These are phyloP conservation scores for Sporisorium scitamineum DNA, from an alignment of 1,284 basidiomycete genomes.

Conservation along the genomic window DNA sequence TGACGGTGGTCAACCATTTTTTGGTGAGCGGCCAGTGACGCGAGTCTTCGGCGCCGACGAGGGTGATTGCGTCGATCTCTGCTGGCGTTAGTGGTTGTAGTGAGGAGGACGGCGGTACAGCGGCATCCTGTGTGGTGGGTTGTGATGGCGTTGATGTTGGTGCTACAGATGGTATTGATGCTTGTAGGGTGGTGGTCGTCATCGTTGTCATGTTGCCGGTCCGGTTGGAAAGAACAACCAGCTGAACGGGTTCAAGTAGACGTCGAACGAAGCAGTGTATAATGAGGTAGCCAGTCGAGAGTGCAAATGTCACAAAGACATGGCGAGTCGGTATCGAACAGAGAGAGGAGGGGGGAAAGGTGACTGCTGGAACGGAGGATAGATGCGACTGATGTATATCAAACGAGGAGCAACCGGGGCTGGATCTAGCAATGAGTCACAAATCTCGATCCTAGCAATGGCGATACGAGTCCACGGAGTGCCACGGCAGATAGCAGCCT, in stretches of 20 bases:
- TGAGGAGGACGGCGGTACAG: neutral
- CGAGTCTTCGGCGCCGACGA: slow-evolving; percentile 41
- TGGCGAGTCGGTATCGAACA: neutral
- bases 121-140: slow-evolving; percentile 1
- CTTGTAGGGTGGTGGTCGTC: neutral
- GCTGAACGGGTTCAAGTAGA: neutral
- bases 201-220: neutral
- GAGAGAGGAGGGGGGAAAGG: neutral
- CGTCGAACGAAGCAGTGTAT: neutral
- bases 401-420: neutral
- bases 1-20: slow-evolving; percentile 57
- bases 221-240: neutral
- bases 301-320: neutral
- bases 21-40: slow-evolving; percentile 31
- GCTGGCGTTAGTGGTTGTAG: slow-evolving; percentile 24
- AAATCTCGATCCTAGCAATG: too few relatives aligned
- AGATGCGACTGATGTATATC: slow-evolving; percentile 7
- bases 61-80: slow-evolving; percentile 31
- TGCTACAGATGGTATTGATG: slow-evolving; percentile 24
- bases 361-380: neutral
- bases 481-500: neutral
- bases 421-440: neutral
- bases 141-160: slow-evolving; percentile 1
- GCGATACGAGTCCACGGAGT: too few relatives aligned
- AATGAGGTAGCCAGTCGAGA: neutral